Evolutionary conservation across 2,329 filamentous ascomycete genomes (phyloP).

Genomic region (Xylaria sp.): DNA sequence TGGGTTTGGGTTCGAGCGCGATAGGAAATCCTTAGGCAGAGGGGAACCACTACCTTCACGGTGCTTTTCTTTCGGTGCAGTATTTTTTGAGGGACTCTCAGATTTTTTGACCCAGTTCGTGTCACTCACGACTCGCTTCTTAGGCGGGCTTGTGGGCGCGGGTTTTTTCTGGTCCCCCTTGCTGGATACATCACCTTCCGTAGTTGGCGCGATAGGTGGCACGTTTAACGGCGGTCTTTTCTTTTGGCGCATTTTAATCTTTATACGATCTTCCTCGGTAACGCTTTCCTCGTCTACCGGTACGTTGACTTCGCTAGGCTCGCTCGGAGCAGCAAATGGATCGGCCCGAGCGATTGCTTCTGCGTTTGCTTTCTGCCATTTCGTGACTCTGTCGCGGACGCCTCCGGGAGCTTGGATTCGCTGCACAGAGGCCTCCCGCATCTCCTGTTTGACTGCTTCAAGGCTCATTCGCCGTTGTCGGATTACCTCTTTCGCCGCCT

Average conservation of each 20-base stretch:
- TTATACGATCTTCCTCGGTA: slow-evolving; percentile 69
- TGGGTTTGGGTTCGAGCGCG: slow-evolving; percentile 65
- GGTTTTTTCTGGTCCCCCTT: slow-evolving; percentile 53
- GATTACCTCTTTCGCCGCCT: slow-evolving; percentile 51
- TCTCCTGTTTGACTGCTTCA: slow-evolving; percentile 69
- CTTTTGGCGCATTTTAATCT: slow-evolving; percentile 66
- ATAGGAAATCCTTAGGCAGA: slow-evolving; percentile 69
- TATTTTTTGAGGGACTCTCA: slow-evolving; percentile 59
- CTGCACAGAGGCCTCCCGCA: slow-evolving; percentile 68
- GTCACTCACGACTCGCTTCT: slow-evolving; percentile 93
- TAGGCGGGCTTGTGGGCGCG: slow-evolving; percentile 72
- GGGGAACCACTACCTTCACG: slow-evolving; percentile 53
- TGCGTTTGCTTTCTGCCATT: slow-evolving; percentile 85
- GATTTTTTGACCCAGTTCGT: slow-evolving; percentile 82
- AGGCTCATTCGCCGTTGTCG: slow-evolving; percentile 67
- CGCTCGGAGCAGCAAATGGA: slow-evolving; percentile 64
- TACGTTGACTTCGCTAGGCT: slow-evolving; percentile 71
- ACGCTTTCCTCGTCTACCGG: slow-evolving; percentile 70
- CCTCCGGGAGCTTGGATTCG: slow-evolving; percentile 71
- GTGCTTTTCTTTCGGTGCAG: slow-evolving; percentile 53
- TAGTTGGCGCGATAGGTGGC: slow-evolving; percentile 46
- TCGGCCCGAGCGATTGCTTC: slow-evolving; percentile 67
- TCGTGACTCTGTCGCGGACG: slow-evolving; percentile 82
- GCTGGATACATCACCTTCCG: slow-evolving; percentile 47
- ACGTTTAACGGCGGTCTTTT: slow-evolving; percentile 52